phyloP scores from a whole-genome alignment of 106 monocot genomes.

The Amphibolis antarctica region DNA sequence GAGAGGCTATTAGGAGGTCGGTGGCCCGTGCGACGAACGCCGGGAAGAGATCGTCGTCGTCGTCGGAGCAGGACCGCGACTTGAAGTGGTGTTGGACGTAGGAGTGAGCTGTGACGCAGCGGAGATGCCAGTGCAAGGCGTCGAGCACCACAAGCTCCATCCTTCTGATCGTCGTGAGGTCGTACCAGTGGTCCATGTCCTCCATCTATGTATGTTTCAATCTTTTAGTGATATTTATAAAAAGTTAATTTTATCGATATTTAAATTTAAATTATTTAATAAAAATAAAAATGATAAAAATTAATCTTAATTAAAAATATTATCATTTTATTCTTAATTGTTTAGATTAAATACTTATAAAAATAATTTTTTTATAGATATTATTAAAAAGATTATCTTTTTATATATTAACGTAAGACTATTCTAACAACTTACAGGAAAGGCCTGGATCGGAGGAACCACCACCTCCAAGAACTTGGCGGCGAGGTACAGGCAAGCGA shows the following conservation, averaged over 20 bases:
- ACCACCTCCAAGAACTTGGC: constrained; percentile 56
- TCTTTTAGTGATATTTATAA: too few relatives aligned
- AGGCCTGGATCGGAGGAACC: constrained; percentile 38
- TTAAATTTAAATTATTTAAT: too few relatives aligned
- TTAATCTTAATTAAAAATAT: neutral
- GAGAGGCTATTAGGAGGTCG: neutral
- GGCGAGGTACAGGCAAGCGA: constrained; percentile 63
- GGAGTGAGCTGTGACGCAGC: constrained; percentile 51
- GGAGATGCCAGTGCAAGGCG: constrained; percentile 57
- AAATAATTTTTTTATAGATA: too few relatives aligned
- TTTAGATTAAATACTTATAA: too few relatives aligned
- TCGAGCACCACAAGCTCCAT: constrained; percentile 69
- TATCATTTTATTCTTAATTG: neutral
- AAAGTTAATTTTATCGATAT: too few relatives aligned
- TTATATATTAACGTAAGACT: too few relatives aligned
- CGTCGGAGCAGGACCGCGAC: neutral
- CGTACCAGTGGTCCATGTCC: constrained; percentile 36
- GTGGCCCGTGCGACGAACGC: neutral
- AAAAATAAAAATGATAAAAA: too few relatives aligned
- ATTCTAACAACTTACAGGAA: constrained; percentile 24
- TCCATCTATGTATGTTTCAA: constrained; percentile 29
- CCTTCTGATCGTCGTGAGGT: constrained; percentile 33
- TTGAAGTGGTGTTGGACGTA: constrained; percentile 31
- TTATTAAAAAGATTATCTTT: too few relatives aligned
- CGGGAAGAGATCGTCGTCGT: neutral